These are phyloP conservation scores for Schrenkiella parvula DNA, from an alignment of 345 rosid species.

Conservation along the genomic window DNA sequence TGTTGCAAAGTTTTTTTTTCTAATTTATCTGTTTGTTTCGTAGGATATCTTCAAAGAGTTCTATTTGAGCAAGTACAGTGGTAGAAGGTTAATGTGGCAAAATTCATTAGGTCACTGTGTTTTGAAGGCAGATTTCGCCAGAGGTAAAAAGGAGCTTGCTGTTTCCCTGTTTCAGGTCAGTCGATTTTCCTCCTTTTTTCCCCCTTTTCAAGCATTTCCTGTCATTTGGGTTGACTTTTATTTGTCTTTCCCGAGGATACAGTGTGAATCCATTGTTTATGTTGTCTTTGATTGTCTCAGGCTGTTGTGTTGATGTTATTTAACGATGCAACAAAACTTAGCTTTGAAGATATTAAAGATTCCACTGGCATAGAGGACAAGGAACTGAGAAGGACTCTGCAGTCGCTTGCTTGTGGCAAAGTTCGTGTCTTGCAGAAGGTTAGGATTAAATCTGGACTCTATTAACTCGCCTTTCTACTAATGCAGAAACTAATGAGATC, in stretches of 20 bases:
- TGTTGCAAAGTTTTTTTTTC: neutral
- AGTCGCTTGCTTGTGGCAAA: conserved; percentile 98
- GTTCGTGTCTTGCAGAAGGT: conserved; percentile 93
- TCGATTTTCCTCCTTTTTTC: neutral
- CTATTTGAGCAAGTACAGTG: conserved; percentile 93
- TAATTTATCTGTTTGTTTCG: conserved; percentile 7
- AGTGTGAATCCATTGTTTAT: conserved; percentile 13
- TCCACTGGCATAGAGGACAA: conserved; percentile 93
- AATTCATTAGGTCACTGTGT: conserved; percentile 97
- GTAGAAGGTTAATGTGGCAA: conserved; percentile 98
- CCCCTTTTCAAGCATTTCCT: neutral
- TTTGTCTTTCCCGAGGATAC: neutral
- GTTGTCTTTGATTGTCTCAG: conserved; percentile 38
- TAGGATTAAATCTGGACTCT: neutral
- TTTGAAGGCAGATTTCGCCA: conserved; percentile 81
- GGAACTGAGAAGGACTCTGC: conserved; percentile 88
- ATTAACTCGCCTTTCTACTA: neutral
- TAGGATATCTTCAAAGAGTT: conserved; percentile 99
- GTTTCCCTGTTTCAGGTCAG: conserved; percentile 96
- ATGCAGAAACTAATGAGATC: neutral
- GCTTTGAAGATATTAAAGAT: conserved; percentile 88
- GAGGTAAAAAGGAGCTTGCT: conserved; percentile 93
- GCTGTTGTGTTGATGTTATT: conserved; percentile 96
- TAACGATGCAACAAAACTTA: conserved; percentile 87
- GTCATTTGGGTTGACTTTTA: neutral